Conservation (phyloP, 2,329 filamentous ascomycete genomes). For the Aspergillus puulaauensis region DNA sequence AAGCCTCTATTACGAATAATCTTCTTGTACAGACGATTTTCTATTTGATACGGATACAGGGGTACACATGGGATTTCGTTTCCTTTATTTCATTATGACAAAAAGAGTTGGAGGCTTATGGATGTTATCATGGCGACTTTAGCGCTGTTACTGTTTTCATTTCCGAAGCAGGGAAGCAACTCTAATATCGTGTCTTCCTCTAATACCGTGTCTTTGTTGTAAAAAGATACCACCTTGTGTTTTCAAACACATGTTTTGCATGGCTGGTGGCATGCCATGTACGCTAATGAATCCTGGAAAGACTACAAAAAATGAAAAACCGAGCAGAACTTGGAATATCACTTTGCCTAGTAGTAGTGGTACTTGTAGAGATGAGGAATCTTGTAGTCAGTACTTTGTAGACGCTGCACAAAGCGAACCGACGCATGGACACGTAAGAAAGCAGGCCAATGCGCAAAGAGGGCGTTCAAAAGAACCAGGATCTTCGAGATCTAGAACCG, state of each 20-base stretch:
- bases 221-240: conserved; percentile 28
- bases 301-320: conserved; percentile 6
- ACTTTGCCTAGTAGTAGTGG: too few species aligned
- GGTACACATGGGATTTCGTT: conserved; percentile 17
- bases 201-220: conserved; percentile 20
- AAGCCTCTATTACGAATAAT: conserved; percentile 26
- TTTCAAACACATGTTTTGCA: conserved; percentile 3
- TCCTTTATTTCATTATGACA: conserved; percentile 10
- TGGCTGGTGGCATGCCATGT: conserved; percentile 16
- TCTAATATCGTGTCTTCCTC: conserved; percentile 9
- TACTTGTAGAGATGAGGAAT: background rate
- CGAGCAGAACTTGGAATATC: too few species aligned
- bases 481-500: conserved; percentile 20
- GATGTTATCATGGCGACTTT: conserved; percentile 12
- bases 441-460: conserved; percentile 1
- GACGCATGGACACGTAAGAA: conserved; percentile 13
- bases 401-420: background rate
- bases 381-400: background rate
- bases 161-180: conserved; percentile 1
- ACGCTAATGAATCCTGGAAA: conserved; percentile 15
- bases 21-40: conserved; percentile 34
- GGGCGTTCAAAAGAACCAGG: conserved; percentile 1
- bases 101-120: conserved; percentile 13
- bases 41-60: conserved; percentile 10
- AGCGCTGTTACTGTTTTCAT: conserved; percentile 12